Evolutionary conservation across 2,329 filamentous ascomycete genomes (phyloP).

Genomic region (Ascochyta clinopodiicola): DNA sequence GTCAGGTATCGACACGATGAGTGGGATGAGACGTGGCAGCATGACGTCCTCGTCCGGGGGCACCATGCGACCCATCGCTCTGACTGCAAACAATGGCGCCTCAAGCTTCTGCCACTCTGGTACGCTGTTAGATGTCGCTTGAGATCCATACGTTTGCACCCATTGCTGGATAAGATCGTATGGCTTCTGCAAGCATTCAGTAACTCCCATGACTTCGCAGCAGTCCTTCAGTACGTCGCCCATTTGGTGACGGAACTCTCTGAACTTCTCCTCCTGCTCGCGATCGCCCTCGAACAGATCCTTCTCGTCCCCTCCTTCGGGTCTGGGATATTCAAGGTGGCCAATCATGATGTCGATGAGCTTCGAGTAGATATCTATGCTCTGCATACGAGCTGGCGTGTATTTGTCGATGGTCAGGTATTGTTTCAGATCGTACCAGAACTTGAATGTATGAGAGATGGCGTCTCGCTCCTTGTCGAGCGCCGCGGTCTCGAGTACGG

Average conservation of each 20-base stretch:
- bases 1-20: slow-evolving; percentile 91
- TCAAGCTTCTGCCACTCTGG: slow-evolving; percentile 97
- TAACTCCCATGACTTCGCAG: slow-evolving; percentile 93
- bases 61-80: slow-evolving; percentile 96
- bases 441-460: slow-evolving; percentile 91
- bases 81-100: slow-evolving; percentile 91
- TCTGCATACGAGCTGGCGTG: slow-evolving; percentile 76
- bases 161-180: slow-evolving; percentile 85
- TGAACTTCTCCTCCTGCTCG: slow-evolving; percentile 95
- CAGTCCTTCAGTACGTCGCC: slow-evolving; percentile 97
- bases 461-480: slow-evolving; percentile 89
- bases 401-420: slow-evolving; percentile 92
- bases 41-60: slow-evolving; percentile 86
- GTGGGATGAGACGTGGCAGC: slow-evolving; percentile 87
- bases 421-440: slow-evolving; percentile 99
- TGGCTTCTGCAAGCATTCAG: slow-evolving; percentile 88
- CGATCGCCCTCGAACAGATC: slow-evolving; percentile 96
- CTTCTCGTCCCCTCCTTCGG: slow-evolving; percentile 73
- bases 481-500: slow-evolving; percentile 88
- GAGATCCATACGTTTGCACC: slow-evolving; percentile 81
- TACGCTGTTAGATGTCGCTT: slow-evolving; percentile 75
- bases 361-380: slow-evolving; percentile 83
- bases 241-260: slow-evolving; percentile 96
- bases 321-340: slow-evolving; percentile 84
- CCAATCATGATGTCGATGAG: slow-evolving; percentile 92